phyloP scores from a whole-genome alignment of 352 stramenopile species.

The Globisporangium barbulae region DNA sequence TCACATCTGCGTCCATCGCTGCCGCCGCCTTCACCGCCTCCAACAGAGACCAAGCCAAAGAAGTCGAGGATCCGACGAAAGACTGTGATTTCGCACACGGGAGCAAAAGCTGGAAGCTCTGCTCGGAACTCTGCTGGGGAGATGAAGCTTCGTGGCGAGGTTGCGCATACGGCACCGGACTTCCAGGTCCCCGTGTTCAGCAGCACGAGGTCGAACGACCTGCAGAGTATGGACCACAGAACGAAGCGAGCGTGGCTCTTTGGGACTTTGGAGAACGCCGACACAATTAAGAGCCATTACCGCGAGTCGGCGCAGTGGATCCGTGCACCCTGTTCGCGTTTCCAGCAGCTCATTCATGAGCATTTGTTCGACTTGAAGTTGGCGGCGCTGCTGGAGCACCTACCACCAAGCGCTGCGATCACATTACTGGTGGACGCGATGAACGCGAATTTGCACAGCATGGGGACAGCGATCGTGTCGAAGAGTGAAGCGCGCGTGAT shows the following conservation, averaged over 20 bases:
- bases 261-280: constrained; percentile 23
- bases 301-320: constrained; percentile 16
- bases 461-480: not conserved
- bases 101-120: not conserved
- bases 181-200: not conserved
- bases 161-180: not conserved
- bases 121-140: not conserved
- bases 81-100: not conserved
- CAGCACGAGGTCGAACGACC: not conserved
- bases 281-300: constrained; percentile 26
- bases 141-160: constrained; percentile 1
- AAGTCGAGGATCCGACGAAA: not conserved
- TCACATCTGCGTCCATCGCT: not conserved
- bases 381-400: constrained; percentile 22
- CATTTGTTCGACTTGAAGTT: constrained; percentile 28
- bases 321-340: constrained; percentile 25
- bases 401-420: constrained; percentile 12
- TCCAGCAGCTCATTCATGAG: constrained; percentile 31
- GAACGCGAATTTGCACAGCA: not conserved
- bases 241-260: constrained; percentile 24
- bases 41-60: not conserved
- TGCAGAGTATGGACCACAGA: not conserved
- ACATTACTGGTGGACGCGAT: constrained; percentile 4
- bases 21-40: not conserved
- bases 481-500: constrained; percentile 1